These are phyloP conservation scores for Phaeolepiota aurea DNA, from an alignment of 768 basidiomycete species.

Conservation along the genomic window DNA sequence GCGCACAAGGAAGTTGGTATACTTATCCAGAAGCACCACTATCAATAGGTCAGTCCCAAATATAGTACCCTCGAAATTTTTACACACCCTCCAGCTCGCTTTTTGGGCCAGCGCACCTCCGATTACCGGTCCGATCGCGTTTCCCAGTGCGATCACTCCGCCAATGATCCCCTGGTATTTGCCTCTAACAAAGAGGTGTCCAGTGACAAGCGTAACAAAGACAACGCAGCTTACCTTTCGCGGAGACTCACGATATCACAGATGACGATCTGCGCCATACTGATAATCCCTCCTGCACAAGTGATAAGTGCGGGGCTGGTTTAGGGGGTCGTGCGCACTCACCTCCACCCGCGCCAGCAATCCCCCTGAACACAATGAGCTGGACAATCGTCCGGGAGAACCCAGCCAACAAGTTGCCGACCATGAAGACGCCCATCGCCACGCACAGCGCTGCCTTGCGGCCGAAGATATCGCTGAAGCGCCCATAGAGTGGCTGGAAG, in stretches of 20 bases:
- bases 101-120: slow-evolving; percentile 60
- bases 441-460: slow-evolving; percentile 52
- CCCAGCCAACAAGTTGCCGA: slow-evolving; percentile 60
- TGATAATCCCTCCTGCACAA: slow-evolving; percentile 49
- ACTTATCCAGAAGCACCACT: slow-evolving; percentile 77
- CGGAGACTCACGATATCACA: slow-evolving; percentile 67
- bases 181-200: slow-evolving; percentile 30
- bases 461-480: slow-evolving; percentile 61
- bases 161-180: slow-evolving; percentile 76
- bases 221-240: slow-evolving; percentile 34
- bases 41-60: background rate
- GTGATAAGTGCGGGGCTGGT: background rate
- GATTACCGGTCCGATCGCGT: slow-evolving; percentile 58
- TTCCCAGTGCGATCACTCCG: slow-evolving; percentile 46
- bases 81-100: slow-evolving; percentile 50
- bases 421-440: slow-evolving; percentile 54
- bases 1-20: slow-evolving; percentile 50
- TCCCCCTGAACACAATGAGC: slow-evolving; percentile 60
- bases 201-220: background rate
- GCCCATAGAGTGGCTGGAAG: slow-evolving; percentile 54
- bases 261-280: slow-evolving; percentile 63
- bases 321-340: slow-evolving; percentile 8
- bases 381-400: slow-evolving; percentile 57
- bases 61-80: background rate
- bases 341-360: slow-evolving; percentile 65